These are phyloP conservation scores for Rhodotorula sp. DNA, from an alignment of 1,284 basidiomycete species.

Conservation along the genomic window DNA sequence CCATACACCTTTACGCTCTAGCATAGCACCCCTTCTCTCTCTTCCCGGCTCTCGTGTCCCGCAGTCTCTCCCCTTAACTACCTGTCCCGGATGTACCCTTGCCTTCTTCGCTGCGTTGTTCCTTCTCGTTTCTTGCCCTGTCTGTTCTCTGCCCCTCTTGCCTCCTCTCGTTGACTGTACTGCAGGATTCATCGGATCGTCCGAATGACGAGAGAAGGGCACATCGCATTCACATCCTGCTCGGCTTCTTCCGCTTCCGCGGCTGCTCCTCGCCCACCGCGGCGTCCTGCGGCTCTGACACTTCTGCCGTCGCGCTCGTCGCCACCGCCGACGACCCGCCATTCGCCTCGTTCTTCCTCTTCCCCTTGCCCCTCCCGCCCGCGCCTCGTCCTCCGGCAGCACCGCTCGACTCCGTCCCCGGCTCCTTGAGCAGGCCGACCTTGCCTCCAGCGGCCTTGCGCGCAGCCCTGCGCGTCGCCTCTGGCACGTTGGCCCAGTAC, in stretches of 20 bases:
- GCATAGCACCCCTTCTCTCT: no score
- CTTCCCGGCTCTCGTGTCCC: no score
- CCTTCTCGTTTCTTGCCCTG: no score
- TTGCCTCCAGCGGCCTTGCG: constrained; percentile 24
- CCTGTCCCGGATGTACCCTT: no score
- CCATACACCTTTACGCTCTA: no score
- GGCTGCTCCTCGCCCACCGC: background rate
- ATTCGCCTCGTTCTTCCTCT: constrained; percentile 7
- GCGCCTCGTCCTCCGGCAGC: background rate
- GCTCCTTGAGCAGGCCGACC: constrained; percentile 24
- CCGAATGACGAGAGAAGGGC: background rate
- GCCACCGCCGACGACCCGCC: background rate
- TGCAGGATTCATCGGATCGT: background rate
- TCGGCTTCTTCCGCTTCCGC: constrained; percentile 7
- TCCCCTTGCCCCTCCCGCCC: background rate
- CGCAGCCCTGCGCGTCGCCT: constrained; percentile 25
- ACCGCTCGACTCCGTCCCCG: background rate
- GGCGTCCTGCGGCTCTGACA: background rate
- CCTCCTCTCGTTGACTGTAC: background rate
- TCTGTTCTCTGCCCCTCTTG: background rate
- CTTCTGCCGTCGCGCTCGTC: background rate
- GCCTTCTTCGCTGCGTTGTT: no score
- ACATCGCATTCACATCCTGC: background rate
- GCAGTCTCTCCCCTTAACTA: no score
- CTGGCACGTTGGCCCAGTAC: constrained; percentile 37